These are phyloP conservation scores for Backusella psychrophila DNA, from an alignment of 192 early-diverging fungal species.

Conservation along the genomic window DNA sequence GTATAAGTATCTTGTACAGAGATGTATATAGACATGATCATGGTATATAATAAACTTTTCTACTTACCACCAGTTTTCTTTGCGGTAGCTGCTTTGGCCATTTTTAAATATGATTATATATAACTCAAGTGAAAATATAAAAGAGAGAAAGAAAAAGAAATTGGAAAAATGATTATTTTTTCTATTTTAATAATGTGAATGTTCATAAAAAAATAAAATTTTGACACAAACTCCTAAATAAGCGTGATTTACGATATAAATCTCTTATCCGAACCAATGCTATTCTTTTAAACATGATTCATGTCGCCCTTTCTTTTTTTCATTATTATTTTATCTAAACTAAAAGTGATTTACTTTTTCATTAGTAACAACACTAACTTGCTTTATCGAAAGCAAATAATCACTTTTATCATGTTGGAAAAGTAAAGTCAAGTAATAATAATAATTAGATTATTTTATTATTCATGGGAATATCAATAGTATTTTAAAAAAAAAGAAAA, in stretches of 20 bases:
- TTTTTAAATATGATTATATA: background rate
- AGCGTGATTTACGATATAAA: background rate
- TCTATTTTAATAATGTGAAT: background rate
- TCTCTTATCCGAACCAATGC: background rate
- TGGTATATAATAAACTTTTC: background rate
- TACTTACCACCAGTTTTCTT: constrained; percentile 27
- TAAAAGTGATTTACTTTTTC: no score
- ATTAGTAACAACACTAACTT: no score
- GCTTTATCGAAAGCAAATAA: no score
- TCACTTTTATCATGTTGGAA: no score
- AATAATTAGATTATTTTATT: background rate
- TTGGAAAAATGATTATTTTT: constrained; percentile 11
- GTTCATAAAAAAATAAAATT: background rate
- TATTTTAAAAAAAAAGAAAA: no score
- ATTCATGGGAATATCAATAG: constrained; percentile 1
- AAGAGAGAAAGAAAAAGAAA: constrained; percentile 14
- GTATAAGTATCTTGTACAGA: background rate
- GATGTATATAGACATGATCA: background rate
- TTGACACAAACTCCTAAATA: constrained; percentile 5
- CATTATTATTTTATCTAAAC: no score
- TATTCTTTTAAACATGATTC: background rate
- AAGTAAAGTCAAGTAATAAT: background rate
- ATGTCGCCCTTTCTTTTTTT: background rate
- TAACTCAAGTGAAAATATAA: background rate
- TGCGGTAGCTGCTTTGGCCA: constrained; percentile 23